These are phyloP conservation scores for Neurospora sp. DNA, from an alignment of 495 filamentous ascomycete species.

Conservation along the genomic window DNA sequence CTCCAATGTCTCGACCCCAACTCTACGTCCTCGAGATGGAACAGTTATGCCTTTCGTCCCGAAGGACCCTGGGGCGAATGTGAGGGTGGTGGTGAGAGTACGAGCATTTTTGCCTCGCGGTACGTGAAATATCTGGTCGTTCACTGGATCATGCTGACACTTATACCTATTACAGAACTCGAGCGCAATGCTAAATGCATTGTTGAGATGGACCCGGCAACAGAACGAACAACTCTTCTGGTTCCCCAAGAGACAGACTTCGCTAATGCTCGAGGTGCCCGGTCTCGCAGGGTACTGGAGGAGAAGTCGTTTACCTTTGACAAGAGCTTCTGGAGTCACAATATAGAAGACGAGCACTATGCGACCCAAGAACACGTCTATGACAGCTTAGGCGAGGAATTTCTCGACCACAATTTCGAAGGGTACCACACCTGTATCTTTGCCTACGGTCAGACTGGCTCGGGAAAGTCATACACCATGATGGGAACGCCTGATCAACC, in stretches of 20 bases:
- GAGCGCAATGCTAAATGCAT: constrained; percentile 73
- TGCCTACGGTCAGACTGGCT: constrained; percentile 95
- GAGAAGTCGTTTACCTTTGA: constrained; percentile 93
- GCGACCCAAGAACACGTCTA: constrained; percentile 81
- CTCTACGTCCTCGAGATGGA: constrained; percentile 62
- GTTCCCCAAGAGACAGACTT: constrained; percentile 52
- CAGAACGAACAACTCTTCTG: constrained; percentile 70
- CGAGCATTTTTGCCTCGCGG: constrained; percentile 83
- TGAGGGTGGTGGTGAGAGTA: constrained; percentile 88
- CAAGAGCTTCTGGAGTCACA: constrained; percentile 94
- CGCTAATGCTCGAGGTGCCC: constrained; percentile 50
- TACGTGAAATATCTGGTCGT: constrained; percentile 25
- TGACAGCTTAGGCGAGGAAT: constrained; percentile 88
- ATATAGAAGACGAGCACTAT: constrained; percentile 51
- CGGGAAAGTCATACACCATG: constrained; percentile 98
- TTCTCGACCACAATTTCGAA: constrained; percentile 98
- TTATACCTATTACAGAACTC: constrained; percentile 49
- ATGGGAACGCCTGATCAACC: constrained; percentile 84
- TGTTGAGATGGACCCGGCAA: constrained; percentile 77
- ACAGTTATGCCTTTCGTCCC: constrained; percentile 37
- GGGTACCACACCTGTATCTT: constrained; percentile 99
- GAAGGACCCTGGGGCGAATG: constrained; percentile 65
- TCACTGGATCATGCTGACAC: background rate
- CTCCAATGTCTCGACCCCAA: constrained; percentile 56
- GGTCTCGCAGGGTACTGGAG: constrained; percentile 66